Conservation (phyloP, 208 protist species). For the Crithidia expoeki region DNA sequence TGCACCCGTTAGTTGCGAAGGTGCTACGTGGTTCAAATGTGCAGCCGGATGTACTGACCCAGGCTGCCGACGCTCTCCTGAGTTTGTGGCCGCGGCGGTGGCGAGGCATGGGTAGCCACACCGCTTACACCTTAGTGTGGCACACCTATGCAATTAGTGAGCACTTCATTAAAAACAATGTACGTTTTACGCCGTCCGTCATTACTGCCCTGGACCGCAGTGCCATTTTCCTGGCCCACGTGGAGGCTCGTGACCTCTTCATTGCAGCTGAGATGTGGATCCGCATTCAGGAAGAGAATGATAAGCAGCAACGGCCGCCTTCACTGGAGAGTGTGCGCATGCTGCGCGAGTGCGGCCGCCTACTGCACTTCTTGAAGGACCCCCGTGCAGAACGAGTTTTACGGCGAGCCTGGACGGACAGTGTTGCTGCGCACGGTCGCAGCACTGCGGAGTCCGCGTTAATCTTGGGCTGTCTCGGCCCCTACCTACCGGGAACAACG, state of each 20-base stretch:
- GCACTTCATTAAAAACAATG: conserved; percentile 25
- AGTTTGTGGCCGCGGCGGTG: conserved; percentile 79
- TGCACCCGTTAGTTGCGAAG: conserved; percentile 64
- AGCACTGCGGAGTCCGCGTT: conserved; percentile 66
- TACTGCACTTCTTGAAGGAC: conserved; percentile 80
- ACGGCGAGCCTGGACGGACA: conserved; percentile 45
- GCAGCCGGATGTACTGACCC: conserved; percentile 16
- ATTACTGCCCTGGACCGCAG: conserved; percentile 66
- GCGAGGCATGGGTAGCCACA: conserved; percentile 60
- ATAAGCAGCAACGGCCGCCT: not conserved
- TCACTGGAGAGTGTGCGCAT: conserved; percentile 58
- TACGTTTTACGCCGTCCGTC: conserved; percentile 41
- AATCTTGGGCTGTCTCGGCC: conserved; percentile 72
- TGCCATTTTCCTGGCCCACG: conserved; percentile 70
- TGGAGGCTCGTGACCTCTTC: conserved; percentile 55
- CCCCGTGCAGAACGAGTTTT: conserved; percentile 54
- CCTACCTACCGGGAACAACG: conserved; percentile 53
- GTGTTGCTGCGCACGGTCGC: conserved; percentile 47
- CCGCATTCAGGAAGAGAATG: conserved; percentile 25
- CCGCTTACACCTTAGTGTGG: conserved; percentile 70
- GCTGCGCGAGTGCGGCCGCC: conserved; percentile 68
- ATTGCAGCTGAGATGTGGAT: conserved; percentile 78
- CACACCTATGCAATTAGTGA: conserved; percentile 61
- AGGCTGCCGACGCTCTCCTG: conserved; percentile 39
- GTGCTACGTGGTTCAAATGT: conserved; percentile 31